These are phyloP conservation scores for Sugiyamaella floridensis DNA, from an alignment of 805 yeast species.

Conservation along the genomic window DNA sequence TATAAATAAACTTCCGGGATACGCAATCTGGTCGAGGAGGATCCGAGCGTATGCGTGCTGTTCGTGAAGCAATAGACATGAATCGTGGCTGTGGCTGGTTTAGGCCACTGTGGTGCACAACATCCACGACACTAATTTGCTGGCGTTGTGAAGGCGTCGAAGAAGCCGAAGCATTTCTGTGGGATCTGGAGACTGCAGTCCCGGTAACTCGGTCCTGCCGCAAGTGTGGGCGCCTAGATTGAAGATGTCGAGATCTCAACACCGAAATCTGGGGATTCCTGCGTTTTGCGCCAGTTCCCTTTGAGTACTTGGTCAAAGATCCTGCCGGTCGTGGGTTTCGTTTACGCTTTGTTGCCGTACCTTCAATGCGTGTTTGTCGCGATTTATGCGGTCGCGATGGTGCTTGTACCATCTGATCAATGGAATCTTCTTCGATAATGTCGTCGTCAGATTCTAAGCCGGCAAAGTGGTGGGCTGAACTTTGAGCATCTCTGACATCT, in stretches of 20 bases:
- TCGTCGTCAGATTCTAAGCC: neutral
- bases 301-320: neutral
- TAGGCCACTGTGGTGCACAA: neutral
- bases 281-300: neutral
- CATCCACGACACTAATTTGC: neutral
- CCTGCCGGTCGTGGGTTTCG: neutral
- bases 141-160: neutral
- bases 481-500: neutral
- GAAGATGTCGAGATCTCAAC: neutral
- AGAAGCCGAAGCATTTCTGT: neutral
- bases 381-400: neutral
- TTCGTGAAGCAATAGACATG: conserved; percentile 1
- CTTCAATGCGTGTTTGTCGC: neutral
- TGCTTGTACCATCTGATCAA: neutral
- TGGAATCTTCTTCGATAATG: neutral
- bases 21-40: neutral
- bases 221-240: no score
- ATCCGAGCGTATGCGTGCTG: neutral
- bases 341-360: neutral
- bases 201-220: no score
- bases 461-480: neutral
- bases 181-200: no score
- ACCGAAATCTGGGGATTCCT: neutral
- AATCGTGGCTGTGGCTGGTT: neutral
- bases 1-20: conserved; percentile 1